A percentile compares a stretch with the other conserved stretches of the same genome.
These are phyloP conservation scores for Clarireedia hainanense DNA, from an alignment of 2,329 filamentous ascomycete genomes.

Conservation along the genomic window DNA sequence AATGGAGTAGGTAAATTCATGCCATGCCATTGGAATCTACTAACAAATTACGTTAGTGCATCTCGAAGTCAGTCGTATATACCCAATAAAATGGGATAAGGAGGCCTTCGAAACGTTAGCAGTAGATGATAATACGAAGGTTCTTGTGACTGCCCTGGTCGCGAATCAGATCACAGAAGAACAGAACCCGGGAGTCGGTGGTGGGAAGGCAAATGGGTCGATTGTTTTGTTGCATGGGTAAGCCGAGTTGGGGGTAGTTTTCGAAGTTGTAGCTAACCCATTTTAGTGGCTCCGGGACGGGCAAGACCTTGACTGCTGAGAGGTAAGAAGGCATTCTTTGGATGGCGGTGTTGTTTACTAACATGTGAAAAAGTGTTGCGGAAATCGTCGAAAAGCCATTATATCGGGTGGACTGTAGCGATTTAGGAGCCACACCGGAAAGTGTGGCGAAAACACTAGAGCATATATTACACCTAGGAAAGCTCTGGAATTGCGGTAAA, in stretches of 20 bases:
- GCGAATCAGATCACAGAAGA: conserved; percentile 6
- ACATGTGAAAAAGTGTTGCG: neutral
- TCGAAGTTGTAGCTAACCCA: neutral
- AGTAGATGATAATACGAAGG: neutral
- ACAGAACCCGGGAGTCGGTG: neutral
- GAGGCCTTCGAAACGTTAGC: conserved; percentile 6
- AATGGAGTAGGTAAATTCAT: conserved; percentile 1
- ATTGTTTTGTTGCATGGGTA: conserved; percentile 6
- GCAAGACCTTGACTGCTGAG: conserved; percentile 6
- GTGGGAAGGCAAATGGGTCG: conserved; percentile 1
- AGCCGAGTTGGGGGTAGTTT: too few species aligned
- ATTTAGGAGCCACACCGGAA: conserved; percentile 1
- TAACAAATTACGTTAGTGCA: neutral
- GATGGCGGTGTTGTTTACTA: neutral
- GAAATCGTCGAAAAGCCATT: conserved; percentile 3
- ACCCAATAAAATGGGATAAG: conserved; percentile 5
- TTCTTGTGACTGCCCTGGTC: conserved; percentile 4
- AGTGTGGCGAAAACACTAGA: neutral
- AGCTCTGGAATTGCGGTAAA: conserved; percentile 3
- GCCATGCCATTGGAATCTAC: neutral
- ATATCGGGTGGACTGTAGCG: conserved; percentile 1
- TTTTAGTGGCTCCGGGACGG: conserved; percentile 4
- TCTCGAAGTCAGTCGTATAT: conserved; percentile 8
- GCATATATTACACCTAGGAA: conserved; percentile 3
- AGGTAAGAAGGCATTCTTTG: neutral